Base-by-base conservation (phyloP, 768 basidiomycete genomes). In the Boletus vinaceobasis region DNA sequence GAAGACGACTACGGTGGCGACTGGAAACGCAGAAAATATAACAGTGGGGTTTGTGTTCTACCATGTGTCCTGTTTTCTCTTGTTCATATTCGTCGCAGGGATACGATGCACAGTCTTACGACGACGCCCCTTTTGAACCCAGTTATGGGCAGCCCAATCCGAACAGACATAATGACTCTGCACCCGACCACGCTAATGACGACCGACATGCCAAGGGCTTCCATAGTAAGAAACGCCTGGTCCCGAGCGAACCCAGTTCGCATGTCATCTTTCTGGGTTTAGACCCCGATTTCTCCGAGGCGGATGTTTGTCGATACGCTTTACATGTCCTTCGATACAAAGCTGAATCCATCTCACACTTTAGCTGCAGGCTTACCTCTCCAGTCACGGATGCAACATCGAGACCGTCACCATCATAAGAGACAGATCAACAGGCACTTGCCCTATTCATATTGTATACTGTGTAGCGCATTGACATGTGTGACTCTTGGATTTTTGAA, bases 181-280 rank as follows among this genome's bases (percentile, higher is more conserved):
- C 75, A 48, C 78, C 82, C 54, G 82, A 84, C 47, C 65, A 75
- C 62, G 67, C 75, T 27, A 75, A 79, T 50, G 83, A 85, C 65
- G 83, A 82, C 61, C 77, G 77, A 42, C 63, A 68, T 14, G 63
- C 65, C 52, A 70, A 74, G 45, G 64, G 71, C 51, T 79, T 80
- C 64, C 67, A 68, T 60, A 68, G 67, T 67, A 90, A 90, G 77
- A 90, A 91, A 71, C 87, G 90, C 50, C 78, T 90, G 39, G 77
- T 82, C 54, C 87, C 90, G 31, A 93, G 90, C 50, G 90, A 92
- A 69, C 87, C 90, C 44, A 92, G 89, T 68, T 84, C 87, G 43
- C 93, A 98, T 75, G 90, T 98, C 69, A 96, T 97, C 66, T 96
- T 97, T 73, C 84, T 98, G 57, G 94, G 94, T 52, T 73, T 98